Evolutionary conservation across 208 protist species (phyloP), one percentile per base, ranked within the genome.

Genomic region (Acanthamoeba polyphaga): DNA sequence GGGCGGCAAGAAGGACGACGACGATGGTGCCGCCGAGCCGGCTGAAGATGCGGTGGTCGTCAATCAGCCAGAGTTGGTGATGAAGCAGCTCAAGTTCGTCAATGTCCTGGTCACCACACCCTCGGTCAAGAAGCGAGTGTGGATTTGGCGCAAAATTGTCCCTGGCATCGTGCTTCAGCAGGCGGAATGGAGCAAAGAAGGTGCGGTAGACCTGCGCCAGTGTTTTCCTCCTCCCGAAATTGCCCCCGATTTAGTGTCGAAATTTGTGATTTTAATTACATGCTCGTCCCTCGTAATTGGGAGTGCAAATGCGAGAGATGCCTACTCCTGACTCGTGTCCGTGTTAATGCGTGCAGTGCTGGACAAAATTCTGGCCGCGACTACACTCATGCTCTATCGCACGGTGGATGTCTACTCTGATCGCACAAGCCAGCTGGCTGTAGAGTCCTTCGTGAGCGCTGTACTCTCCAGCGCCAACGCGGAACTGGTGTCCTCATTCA

Each of bases 61-160:
- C 32, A 43, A 64, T 66, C 80, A 58, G 80, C 46, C 80, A 6
- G 46, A 82, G 27, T 34, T 66, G 19, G 80, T 88, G 49, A 66
- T 93, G 55, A 94, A 87, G 72, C 51, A 94, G 55, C 76, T 94
- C 55, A 64, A 64, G 34, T 94, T 94, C 32, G 8, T 94, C 24
- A 72, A 87, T 15, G 38, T 68, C 22, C 24, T 88, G 19, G 92
- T 94, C 27, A 87, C 74, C 49, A 60, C 74, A 29, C 19, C 92
- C 15, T 94, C 92, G 24, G n/a, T 88, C 13, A 94, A 94, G 53
- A 82, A 72, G 92, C 66, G 92, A 27, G 51, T 94, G 29, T 94
- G 92, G 92, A 46, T 94, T 27, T 94, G 92, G 92, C 70, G 76
- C 51, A 94, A 94, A 55, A 87, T 87, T 64, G 34, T 94, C 3